Conservation (phyloP, 1,284 basidiomycete genomes). For the Schizophyllum amplum region DNA sequence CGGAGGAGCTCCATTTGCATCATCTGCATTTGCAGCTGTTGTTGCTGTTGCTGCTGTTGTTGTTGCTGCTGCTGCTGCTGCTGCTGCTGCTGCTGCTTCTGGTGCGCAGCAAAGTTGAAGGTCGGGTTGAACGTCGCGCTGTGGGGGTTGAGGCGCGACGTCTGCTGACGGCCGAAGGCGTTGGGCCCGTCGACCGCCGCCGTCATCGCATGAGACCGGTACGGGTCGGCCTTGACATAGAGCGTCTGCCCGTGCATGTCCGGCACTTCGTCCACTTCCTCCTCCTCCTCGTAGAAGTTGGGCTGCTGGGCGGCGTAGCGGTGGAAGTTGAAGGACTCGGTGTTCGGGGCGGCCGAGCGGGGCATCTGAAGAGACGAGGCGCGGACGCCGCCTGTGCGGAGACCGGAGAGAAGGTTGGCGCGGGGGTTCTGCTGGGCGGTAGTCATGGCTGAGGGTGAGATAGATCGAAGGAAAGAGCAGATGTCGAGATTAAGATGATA, state of each 20-base stretch:
- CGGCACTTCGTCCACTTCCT: constrained; percentile 51
- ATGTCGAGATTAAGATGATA: constrained; percentile 8
- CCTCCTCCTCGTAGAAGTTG: constrained; percentile 37
- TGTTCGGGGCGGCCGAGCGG: constrained; percentile 55
- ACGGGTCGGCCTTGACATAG: constrained; percentile 28
- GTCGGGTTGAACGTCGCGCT: constrained; percentile 48
- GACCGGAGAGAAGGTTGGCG: constrained; percentile 75
- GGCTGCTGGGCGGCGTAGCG: constrained; percentile 35
- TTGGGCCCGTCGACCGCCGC: constrained; percentile 59
- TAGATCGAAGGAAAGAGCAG: constrained; percentile 19
- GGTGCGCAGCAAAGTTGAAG: constrained; percentile 28
- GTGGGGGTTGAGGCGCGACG: constrained; percentile 47
- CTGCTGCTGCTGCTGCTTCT: constrained; percentile 32
- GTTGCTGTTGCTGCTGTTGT: constrained; percentile 49
- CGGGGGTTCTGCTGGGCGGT: constrained; percentile 48
- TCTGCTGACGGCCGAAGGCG: constrained; percentile 44
- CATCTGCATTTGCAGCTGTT: constrained; percentile 61
- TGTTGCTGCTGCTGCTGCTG: constrained; percentile 68
- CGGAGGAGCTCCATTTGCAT: constrained; percentile 74
- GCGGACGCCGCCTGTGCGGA: constrained; percentile 79
- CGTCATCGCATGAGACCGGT: constrained; percentile 46
- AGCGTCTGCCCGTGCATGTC: constrained; percentile 43
- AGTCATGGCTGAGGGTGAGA: constrained; percentile 47
- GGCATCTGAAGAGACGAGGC: constrained; percentile 54
- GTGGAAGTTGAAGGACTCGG: constrained; percentile 52